Conservation (phyloP, 768 basidiomycete species). For the Thelephora ganbajun region DNA sequence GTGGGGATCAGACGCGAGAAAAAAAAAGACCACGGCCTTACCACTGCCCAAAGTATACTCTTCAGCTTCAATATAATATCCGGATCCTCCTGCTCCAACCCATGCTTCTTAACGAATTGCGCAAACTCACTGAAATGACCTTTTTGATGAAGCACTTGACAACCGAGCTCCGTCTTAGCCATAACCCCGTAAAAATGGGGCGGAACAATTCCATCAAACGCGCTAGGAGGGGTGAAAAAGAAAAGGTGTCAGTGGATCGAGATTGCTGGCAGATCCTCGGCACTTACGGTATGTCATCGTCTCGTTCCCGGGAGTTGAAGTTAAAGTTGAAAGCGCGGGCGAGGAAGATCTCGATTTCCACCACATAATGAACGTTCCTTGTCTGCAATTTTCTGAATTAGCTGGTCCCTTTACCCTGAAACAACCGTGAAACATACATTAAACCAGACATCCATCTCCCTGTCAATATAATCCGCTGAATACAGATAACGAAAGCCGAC, state of each 20-base stretch:
- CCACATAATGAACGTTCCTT: conserved; percentile 85
- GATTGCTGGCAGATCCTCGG: neutral
- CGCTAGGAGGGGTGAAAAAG: conserved; percentile 21
- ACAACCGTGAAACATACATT: conserved; percentile 38
- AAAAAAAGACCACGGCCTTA: conserved; percentile 25
- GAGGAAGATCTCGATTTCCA: conserved; percentile 87
- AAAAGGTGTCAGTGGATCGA: neutral
- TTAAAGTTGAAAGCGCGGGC: conserved; percentile 55
- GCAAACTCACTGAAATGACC: conserved; percentile 88
- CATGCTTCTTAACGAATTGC: conserved; percentile 79
- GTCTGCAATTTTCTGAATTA: conserved; percentile 39
- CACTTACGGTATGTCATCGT: conserved; percentile 46
- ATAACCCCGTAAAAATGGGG: conserved; percentile 97
- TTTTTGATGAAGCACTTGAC: conserved; percentile 79
- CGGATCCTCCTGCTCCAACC: conserved; percentile 68
- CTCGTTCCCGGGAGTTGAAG: conserved; percentile 37
- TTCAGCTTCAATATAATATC: conserved; percentile 84
- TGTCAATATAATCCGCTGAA: conserved; percentile 83
- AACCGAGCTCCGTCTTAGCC: conserved; percentile 91
- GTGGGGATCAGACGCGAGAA: neutral
- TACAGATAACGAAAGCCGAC: conserved; percentile 88
- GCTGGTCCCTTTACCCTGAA: neutral
- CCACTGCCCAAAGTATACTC: conserved; percentile 93
- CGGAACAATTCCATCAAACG: conserved; percentile 78
- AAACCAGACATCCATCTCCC: conserved; percentile 95